Evolutionary conservation across 2,329 filamentous ascomycete species (phyloP), one percentile per base, ranked within the genome.

Genomic region (Penicillium brevicompactum): DNA sequence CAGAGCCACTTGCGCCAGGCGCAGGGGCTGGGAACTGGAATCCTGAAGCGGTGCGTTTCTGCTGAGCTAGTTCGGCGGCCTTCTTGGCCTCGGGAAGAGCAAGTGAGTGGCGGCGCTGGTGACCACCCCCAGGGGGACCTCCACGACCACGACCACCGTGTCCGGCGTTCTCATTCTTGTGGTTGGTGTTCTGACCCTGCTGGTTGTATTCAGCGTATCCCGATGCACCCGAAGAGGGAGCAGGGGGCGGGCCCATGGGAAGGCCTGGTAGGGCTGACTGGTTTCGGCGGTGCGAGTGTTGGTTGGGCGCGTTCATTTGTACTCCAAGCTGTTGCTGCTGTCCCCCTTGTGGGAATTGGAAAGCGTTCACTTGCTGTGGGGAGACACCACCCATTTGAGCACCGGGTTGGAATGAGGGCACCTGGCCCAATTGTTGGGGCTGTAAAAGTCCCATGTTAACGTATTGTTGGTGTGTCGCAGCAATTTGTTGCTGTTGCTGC

Each of bases 401-500:
- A 74, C 87, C 85, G 57, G 87, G 88, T 78, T 88, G 89, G 81
- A 90, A 94, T 59, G 81, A 81, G 67, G 83, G 84, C 64, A 86
- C 87, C 59, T 86, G 85, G 65, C 85, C 86, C 56, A 97, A 81
- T 78, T 97, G 93, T 69, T 90, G 89, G 50, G 90, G 88, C 65
- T 89, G 88, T 68, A 97, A 87, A 84, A 97, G 92, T 74, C 91
- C 91, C 90, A 97, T 92, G 76, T 94, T 96, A 69, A 96, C 89
- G 81, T 96, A 97, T 78, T 97, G 93, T 78, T 97, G 92, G 71
- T 97, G 92, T 62, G 91, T 94, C 67, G 91, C 91, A 78, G 95
- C 91, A 71, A 97, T 95, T 74, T 97, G 92, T 76, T 97, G 92
- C 75, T 97, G 94, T 76, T 97, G 94, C 75, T 96, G 92, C 80